phyloP scores from a whole-genome alignment of 306 rosid species.

The Prosopis cineraria region DNA sequence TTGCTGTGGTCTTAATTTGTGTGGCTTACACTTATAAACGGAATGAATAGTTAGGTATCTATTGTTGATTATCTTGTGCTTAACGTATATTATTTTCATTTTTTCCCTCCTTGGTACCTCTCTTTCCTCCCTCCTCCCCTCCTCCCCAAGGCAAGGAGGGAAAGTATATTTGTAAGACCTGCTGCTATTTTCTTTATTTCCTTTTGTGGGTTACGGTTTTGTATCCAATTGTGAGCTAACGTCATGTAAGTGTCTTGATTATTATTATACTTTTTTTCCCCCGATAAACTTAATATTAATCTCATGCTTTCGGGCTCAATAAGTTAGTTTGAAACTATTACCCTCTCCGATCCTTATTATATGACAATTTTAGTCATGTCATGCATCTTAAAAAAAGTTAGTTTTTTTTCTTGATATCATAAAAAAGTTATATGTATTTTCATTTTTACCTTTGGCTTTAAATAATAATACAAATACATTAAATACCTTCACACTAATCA shows the following conservation, averaged over 20 bases:
- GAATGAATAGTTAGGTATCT: constrained; percentile 16
- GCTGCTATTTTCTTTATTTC: constrained; percentile 10
- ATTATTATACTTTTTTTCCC: constrained; percentile 14
- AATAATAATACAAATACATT: too few species aligned
- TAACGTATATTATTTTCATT: not conserved
- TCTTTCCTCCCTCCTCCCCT: constrained; percentile 14
- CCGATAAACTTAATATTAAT: not conserved
- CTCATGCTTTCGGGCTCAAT: constrained; percentile 21
- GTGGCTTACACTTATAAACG: constrained; percentile 15
- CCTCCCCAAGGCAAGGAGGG: constrained; percentile 5
- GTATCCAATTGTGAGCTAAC: constrained; percentile 4
- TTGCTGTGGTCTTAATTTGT: constrained; percentile 18
- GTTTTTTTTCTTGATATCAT: too few species aligned
- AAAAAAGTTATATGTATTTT: too few species aligned
- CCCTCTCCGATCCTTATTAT: too few species aligned
- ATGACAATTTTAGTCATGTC: too few species aligned
- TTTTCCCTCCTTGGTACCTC: not conserved
- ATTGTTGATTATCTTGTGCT: not conserved
- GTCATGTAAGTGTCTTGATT: constrained; percentile 2
- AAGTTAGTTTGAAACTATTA: constrained; percentile 27
- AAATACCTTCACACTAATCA: too few species aligned
- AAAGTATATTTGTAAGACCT: not conserved
- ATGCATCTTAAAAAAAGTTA: too few species aligned
- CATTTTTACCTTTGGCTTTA: too few species aligned
- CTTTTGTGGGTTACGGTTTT: not conserved